Base-by-base conservation (phyloP, 2,329 filamentous ascomycete genomes). In the Leptoxyphium fumago region DNA sequence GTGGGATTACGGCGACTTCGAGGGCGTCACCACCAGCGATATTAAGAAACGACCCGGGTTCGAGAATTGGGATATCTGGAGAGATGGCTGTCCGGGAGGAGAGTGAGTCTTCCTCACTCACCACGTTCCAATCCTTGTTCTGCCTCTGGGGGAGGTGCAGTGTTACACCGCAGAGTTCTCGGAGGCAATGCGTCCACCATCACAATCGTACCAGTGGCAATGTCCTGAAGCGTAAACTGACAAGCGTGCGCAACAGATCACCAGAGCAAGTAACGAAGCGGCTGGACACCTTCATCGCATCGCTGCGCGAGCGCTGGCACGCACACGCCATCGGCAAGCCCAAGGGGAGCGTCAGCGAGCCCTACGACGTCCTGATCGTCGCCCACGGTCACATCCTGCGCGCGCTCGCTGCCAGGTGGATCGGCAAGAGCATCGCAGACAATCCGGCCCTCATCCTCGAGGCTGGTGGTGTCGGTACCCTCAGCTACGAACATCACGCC, bases 311-410 rank as follows among this genome's bases (percentile, higher is more conserved):
- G 18, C 58, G 59, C 18, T 69, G 59, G 44, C 67, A 70, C 45
- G 49, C 49, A 2, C 54, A 56, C 26, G 55, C 57, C 17, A 80
- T 89, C 51, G 73, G 73, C 8, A 71, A 73, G 52, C 58, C 65
- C 10, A 66, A 63, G 13, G 56, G 53, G 2, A 47, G 49, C 21
- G 55, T 57, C 4, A 43, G 43, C 2, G 49, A 57, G 43, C 75
- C 67, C 21, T 67, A 75, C 13, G 84, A 89, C 61, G 77, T 89
- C 14, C 62, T 89, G 18, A 71, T 94, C 41, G 85, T 95, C 5
- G 88, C 85, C 17, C 88, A 95, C 59, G 88, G 88, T 0, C 88
- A 94, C 65, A 89, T 94, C 45, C 67, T 95, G 43, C 73, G 88
- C 13, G 84, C 85, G 0, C 86, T 95, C 61, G 87, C 88, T 6